Conservation (phyloP, 2,329 filamentous ascomycete species). For the Neofusicoccum kwambonambiense region DNA sequence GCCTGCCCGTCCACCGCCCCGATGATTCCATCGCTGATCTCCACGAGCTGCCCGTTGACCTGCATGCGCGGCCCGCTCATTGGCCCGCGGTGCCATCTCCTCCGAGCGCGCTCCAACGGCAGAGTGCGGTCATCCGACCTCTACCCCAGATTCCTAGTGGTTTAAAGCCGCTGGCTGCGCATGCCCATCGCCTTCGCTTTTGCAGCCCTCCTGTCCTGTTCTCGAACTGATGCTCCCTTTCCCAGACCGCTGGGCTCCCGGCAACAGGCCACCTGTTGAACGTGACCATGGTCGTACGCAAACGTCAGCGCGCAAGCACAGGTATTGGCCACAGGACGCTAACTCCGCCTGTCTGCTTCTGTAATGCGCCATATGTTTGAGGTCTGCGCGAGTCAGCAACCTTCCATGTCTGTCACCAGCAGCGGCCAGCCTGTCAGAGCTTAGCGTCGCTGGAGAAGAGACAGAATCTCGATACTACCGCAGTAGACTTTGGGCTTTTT, state of each 20-base stretch:
- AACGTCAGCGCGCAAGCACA: neutral
- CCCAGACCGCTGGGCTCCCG: neutral
- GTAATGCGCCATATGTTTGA: neutral
- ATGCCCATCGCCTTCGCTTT: neutral
- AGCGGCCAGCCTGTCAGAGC: neutral
- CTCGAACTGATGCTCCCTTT: neutral
- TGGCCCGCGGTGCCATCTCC: neutral
- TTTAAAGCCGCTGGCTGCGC: neutral
- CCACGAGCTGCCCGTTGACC: slow-evolving; percentile 2
- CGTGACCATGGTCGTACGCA: neutral
- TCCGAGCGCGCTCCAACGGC: neutral
- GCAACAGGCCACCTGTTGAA: neutral
- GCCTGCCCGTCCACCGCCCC: neutral
- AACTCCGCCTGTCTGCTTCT: neutral
- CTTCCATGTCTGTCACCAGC: neutral
- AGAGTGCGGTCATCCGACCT: neutral
- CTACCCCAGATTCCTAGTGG: neutral
- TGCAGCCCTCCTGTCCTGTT: neutral
- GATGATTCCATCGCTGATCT: slow-evolving; percentile 2
- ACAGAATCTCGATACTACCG: neutral
- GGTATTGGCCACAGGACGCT: neutral
- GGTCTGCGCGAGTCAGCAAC: neutral
- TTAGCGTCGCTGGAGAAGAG: neutral
- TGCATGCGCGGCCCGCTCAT: neutral
- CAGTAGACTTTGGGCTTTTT: neutral